Evolutionary conservation across 805 yeast genomes (phyloP).

Genomic region (Diddensiella caesifluorescens): DNA sequence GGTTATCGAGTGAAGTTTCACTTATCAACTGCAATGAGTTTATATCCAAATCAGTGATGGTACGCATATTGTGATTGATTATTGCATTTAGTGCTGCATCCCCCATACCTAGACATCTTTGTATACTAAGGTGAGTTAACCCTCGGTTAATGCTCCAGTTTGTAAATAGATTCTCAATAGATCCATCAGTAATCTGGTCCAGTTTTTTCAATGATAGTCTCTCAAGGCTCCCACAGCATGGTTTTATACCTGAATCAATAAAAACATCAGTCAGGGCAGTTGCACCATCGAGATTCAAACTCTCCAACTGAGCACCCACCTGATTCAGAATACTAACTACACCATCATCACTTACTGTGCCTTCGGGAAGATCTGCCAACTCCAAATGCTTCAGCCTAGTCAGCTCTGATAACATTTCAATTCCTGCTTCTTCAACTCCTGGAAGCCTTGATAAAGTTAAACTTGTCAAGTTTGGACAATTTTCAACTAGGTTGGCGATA

Average conservation of each 20-base stretch:
- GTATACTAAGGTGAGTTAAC: conserved; percentile 52
- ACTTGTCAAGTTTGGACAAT: conserved; percentile 48
- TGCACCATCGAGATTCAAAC: conserved; percentile 69
- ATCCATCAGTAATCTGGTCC: conserved; percentile 65
- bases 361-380: conserved; percentile 39
- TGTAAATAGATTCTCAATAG: conserved; percentile 53
- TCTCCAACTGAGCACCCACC: conserved; percentile 52
- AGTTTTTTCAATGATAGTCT: conserved; percentile 53
- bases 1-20: conserved; percentile 28
- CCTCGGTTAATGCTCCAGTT: conserved; percentile 49
- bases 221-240: conserved; percentile 53
- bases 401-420: conserved; percentile 61
- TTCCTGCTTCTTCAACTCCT: conserved; percentile 56
- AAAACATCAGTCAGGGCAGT: conserved; percentile 62
- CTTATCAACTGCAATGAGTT: conserved; percentile 67
- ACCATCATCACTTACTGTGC: conserved; percentile 59
- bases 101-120: conserved; percentile 60
- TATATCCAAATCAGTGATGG: conserved; percentile 64
- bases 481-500: conserved; percentile 54
- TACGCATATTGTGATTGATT: conserved; percentile 54
- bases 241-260: conserved; percentile 46
- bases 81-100: conserved; percentile 59
- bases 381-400: conserved; percentile 52
- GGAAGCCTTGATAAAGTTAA: conserved; percentile 66
- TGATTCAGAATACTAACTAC: conserved; percentile 48